These are phyloP conservation scores for Nitzschia inconspicua DNA, from an alignment of 108 stramenopile species.

Conservation along the genomic window DNA sequence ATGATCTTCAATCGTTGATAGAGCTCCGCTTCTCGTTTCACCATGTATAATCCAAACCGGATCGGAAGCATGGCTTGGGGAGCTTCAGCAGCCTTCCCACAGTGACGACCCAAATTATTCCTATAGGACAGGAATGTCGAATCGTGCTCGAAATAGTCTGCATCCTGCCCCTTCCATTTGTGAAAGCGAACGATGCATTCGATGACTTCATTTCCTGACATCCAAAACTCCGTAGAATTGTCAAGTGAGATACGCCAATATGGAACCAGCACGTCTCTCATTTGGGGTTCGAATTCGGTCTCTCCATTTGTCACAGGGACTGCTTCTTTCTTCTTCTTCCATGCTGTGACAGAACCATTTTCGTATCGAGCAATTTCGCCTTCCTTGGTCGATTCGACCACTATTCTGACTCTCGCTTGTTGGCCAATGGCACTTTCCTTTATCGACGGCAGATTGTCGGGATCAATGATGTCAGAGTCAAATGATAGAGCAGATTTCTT, in stretches of 20 bases:
- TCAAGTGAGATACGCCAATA: constrained; percentile 52
- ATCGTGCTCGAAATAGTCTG: constrained; percentile 72
- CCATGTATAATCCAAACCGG: constrained; percentile 69
- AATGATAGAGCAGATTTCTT: constrained; percentile 4
- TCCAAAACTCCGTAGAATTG: constrained; percentile 47
- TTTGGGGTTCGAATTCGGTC: constrained; percentile 27
- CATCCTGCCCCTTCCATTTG: constrained; percentile 48
- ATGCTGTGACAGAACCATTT: constrained; percentile 60
- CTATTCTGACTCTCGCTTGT: constrained; percentile 56
- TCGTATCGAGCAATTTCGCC: constrained; percentile 61
- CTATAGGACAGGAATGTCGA: constrained; percentile 67
- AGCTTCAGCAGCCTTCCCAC: constrained; percentile 77
- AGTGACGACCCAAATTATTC: constrained; percentile 68
- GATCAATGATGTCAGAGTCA: constrained; percentile 9
- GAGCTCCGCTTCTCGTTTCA: constrained; percentile 75
- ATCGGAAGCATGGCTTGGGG: constrained; percentile 58
- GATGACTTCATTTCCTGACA: constrained; percentile 45
- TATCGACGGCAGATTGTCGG: constrained; percentile 25
- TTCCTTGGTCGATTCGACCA: constrained; percentile 52
- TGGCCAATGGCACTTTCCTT: constrained; percentile 59
- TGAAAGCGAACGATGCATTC: constrained; percentile 58
- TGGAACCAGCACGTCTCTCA: constrained; percentile 24
- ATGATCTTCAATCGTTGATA: constrained; percentile 71
- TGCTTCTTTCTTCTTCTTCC: constrained; percentile 43
- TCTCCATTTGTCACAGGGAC: constrained; percentile 26